Percentiles rank a stretch among this genome's conserved stretches.
These are phyloP conservation scores for Mucor circinelloides DNA, from an alignment of 371 early-diverging fungal genomes.

Conservation along the genomic window DNA sequence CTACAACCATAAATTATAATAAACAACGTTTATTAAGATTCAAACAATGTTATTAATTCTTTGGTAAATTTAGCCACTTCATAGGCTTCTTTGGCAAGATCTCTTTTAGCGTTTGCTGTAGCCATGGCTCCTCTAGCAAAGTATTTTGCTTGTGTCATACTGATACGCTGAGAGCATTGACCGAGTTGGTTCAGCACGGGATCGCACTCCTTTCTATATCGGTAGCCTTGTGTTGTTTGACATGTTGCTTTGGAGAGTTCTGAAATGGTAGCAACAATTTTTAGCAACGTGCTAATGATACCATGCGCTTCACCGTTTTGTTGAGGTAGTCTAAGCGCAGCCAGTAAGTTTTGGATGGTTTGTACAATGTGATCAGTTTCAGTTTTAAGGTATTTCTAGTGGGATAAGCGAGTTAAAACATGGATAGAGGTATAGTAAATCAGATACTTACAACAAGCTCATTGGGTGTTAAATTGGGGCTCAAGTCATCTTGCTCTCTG, in stretches of 20 bases:
- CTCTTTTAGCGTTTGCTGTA: conserved; percentile 76
- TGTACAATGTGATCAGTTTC: conserved; percentile 88
- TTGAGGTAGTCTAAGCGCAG: conserved; percentile 66
- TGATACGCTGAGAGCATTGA: conserved; percentile 15
- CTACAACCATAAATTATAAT: neutral
- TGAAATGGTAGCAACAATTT: conserved; percentile 46
- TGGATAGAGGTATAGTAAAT: neutral
- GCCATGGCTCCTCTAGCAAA: conserved; percentile 24
- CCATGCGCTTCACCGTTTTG: conserved; percentile 69
- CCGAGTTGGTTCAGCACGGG: conserved; percentile 61
- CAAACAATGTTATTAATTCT: conserved; percentile 63
- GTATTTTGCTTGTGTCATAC: conserved; percentile 6
- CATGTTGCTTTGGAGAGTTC: conserved; percentile 49
- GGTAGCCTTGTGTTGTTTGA: conserved; percentile 38
- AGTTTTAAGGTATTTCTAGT: conserved; percentile 70
- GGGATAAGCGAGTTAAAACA: neutral
- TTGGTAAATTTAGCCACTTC: conserved; percentile 91
- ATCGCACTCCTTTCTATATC: conserved; percentile 41
- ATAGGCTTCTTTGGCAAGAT: conserved; percentile 84
- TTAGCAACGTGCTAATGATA: conserved; percentile 70
- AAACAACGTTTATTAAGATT: neutral
- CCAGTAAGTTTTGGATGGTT: conserved; percentile 81
- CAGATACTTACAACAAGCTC: conserved; percentile 15
- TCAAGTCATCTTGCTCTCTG: conserved; percentile 1
- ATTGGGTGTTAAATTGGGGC: conserved; percentile 4